These are phyloP conservation scores for Aquilaria agallochum DNA, from an alignment of 441 rosid genomes.

Conservation along the genomic window DNA sequence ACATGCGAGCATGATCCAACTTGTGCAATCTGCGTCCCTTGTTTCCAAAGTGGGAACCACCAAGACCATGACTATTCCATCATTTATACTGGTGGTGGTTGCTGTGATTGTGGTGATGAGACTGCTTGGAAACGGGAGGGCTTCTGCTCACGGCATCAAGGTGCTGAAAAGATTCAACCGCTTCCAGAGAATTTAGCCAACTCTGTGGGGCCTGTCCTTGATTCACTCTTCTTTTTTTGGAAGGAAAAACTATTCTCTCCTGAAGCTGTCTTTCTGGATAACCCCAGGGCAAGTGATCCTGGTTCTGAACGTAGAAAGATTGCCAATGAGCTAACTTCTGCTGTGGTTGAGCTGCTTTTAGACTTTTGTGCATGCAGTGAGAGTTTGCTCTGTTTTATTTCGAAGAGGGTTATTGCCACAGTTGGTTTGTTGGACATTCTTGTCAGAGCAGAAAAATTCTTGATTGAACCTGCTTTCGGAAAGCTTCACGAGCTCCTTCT, in stretches of 20 bases:
- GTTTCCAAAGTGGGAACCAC: conserved; percentile 89
- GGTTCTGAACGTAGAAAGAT: conserved; percentile 29
- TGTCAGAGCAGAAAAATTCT: conserved; percentile 78
- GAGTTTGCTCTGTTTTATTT: conserved; percentile 92
- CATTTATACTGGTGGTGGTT: conserved; percentile 86
- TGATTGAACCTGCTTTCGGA: conserved; percentile 39
- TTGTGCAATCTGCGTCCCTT: conserved; percentile 95
- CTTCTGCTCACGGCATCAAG: conserved; percentile 91
- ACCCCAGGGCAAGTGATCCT: conserved; percentile 28
- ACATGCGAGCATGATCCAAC: conserved; percentile 90
- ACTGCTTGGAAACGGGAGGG: conserved; percentile 98
- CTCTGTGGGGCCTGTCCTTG: conserved; percentile 79
- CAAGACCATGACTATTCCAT: conserved; percentile 76
- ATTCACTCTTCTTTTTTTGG: conserved; percentile 68
- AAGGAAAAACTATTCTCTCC: conserved; percentile 52
- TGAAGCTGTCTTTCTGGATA: conserved; percentile 37
- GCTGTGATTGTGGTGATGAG: conserved; percentile 98
- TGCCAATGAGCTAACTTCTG: conserved; percentile 68
- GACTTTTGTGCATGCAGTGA: conserved; percentile 80
- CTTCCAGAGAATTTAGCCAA: conserved; percentile 65
- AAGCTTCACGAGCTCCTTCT: conserved; percentile 83
- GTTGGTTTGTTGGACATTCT: conserved; percentile 71
- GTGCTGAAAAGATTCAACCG: conserved; percentile 92
- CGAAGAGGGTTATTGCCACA: conserved; percentile 53
- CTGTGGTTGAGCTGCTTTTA: conserved; percentile 78